Evolutionary conservation across 2,329 filamentous ascomycete genomes (phyloP).

Genomic region (Fusarium chlamydosporum): DNA sequence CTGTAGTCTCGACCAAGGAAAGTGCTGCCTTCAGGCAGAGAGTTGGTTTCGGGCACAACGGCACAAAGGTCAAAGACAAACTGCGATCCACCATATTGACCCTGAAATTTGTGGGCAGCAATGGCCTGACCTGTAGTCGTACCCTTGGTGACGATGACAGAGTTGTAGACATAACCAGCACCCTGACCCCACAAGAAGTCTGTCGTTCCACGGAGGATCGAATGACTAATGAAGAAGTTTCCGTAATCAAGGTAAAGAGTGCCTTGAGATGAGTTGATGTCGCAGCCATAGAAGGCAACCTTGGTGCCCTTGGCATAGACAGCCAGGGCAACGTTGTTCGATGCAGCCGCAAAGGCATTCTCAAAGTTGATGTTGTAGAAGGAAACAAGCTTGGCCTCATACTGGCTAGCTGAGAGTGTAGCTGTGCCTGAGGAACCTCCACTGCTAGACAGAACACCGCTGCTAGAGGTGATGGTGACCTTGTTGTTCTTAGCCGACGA

Average conservation of each 20-base stretch:
- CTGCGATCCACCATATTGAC: conserved; percentile 53
- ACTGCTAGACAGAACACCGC: conserved; percentile 32
- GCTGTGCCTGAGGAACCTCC: conserved; percentile 41
- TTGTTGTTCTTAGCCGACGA: conserved; percentile 66
- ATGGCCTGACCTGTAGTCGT: conserved; percentile 46
- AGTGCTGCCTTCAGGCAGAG: conserved; percentile 44
- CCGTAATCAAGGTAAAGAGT: conserved; percentile 45
- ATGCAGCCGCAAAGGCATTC: conserved; percentile 31
- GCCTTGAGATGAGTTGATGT: conserved; percentile 46
- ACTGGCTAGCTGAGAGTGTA: conserved; percentile 50
- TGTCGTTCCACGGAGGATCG: conserved; percentile 36
- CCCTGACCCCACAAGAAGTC: conserved; percentile 47
- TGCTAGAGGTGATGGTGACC: conserved; percentile 62
- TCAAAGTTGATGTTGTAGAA: conserved; percentile 54
- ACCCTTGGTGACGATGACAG: conserved; percentile 36
- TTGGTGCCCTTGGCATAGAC: conserved; percentile 55
- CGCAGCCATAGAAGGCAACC: conserved; percentile 58
- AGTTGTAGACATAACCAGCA: conserved; percentile 47
- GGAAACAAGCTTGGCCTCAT: conserved; percentile 49
- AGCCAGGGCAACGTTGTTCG: conserved; percentile 45
- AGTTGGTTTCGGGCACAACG: conserved; percentile 52
- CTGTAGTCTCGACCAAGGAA: conserved; percentile 52
- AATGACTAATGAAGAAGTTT: conserved; percentile 45
- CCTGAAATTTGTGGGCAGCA: conserved; percentile 50
- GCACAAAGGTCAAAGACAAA: conserved; percentile 60